Base-by-base conservation (phyloP, 192 early-diverging fungal genomes). In the Backusella liffmaniae region DNA sequence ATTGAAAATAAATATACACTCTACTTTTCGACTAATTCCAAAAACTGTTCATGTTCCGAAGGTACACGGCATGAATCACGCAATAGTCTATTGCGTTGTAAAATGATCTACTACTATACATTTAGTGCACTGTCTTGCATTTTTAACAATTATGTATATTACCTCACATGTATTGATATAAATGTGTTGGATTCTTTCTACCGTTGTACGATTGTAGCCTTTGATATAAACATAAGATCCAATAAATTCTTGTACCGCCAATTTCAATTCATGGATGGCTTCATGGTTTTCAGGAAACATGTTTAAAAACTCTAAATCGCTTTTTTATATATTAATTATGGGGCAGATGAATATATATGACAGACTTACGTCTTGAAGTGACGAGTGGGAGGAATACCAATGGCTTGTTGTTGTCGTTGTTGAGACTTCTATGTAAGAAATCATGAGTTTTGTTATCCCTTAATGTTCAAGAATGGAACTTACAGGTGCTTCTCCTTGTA, bases 181-280 rank as follows among this genome's bases (percentile, higher is more conserved):
- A 18, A 89, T 86, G 21, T 85, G 78, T 21, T 78, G 78, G 26
- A 89, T 82, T 72, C 86, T 87, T 71, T 87, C 84, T 4, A 87
- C 77, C 1, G 86, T 84, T 35, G 80, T 78, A 16, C 69, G 67
- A 37, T 86, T 82, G 70, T 81, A 89, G 16, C 88, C 88, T 5
- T 82, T 84, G 53, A 89, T 84, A 69, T 87, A 89, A 15, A 89
- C 83, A 77, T 87, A 89, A 0, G 88, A 85, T 26, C 81, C 82
- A 15, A 77, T 82, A 72, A 89, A 89, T 70, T 89, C 86, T 12
- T 82, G 79, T 10, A 83, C 84, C 15, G 82, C 76, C 21, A 68
- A 79, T 37, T 81, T 74, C 56, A 86, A 77, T 41, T 84, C 83
- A 4, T 72, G 69, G 13, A 84, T 41, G 1, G 85, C 78, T 30